A percentile compares a stretch with the other conserved stretches of the same genome.
These are phyloP conservation scores for Neonectria sp. DNA, from an alignment of 2,329 filamentous ascomycete genomes.

Conservation along the genomic window DNA sequence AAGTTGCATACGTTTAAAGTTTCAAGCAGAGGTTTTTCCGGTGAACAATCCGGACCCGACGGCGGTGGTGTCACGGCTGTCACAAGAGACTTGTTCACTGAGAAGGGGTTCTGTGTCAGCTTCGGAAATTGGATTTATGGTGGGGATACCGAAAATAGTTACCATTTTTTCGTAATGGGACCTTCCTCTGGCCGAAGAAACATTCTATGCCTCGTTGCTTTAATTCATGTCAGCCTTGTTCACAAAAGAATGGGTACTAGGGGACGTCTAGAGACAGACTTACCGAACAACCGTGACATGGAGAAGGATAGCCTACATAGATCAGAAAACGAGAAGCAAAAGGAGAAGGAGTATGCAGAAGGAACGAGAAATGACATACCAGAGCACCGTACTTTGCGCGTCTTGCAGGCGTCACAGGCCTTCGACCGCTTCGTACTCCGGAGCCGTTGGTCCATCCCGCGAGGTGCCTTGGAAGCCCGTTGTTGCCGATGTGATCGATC, in stretches of 20 bases:
- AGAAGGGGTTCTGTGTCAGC: slow-evolving; percentile 10
- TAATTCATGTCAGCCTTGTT: neutral
- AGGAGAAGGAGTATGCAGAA: neutral
- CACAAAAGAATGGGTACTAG: neutral
- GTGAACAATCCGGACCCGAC: neutral
- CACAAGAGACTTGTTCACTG: slow-evolving; percentile 35
- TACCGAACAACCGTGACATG: slow-evolving; percentile 38
- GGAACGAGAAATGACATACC: slow-evolving; percentile 22
- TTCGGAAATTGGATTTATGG: slow-evolving; percentile 13
- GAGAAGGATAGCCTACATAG: slow-evolving; percentile 37
- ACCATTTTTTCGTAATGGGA: slow-evolving; percentile 41
- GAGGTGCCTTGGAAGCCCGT: slow-evolving; percentile 2
- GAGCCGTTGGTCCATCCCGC: slow-evolving; percentile 24
- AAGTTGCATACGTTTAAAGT: slow-evolving; percentile 6
- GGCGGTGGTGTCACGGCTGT: slow-evolving; percentile 7
- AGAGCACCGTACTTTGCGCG: slow-evolving; percentile 42
- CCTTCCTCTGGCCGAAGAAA: slow-evolving; percentile 38
- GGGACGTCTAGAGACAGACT: neutral
- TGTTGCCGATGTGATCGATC: neutral
- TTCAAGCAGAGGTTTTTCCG: slow-evolving; percentile 3
- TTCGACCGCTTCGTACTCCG: slow-evolving; percentile 37
- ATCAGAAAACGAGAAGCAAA: neutral
- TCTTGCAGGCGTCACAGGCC: slow-evolving; percentile 43
- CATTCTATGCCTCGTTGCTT: slow-evolving; percentile 32
- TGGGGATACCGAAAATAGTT: neutral